Evolutionary conservation across 331 rosid genomes (phyloP), one percentile per base, ranked within the genome.

Genomic region (Dryas integrifolia): DNA sequence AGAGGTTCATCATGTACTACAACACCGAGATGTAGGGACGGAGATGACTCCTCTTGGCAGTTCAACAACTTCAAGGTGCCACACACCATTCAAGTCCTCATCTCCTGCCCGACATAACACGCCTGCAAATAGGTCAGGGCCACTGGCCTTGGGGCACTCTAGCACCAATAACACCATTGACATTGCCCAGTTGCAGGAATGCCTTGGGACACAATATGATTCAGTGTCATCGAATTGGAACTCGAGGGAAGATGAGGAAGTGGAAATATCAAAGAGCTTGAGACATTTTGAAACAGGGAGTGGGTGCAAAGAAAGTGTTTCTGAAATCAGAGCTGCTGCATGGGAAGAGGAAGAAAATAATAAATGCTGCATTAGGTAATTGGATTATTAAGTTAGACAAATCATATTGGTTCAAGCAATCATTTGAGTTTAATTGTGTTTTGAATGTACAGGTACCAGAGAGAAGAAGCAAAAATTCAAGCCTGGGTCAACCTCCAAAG

Each of bases 21-120:
- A 90, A 38, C 96, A 92, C 43, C 82, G 84, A 72, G 99, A 92
- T 76, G 74, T 81, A 51, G 99, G 99, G 45, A 92, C 99, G 1
- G 99, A 92, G 69, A 92, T 95, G 97, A 90, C 97, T 47, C 98
- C 99, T 18, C 83, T 90, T n/a, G 99, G 98, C 46, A 95, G 98
- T 75, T 95, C 98, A 55, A 92, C 97, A 26, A 88, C 97, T 52
- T 89, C 99, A 69, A 87, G 98, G 77, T 92, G 98, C 45, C 92
- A 84, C 73, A 92, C 99, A 4, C 99, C 98, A 14, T 80, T 95
- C 69, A 88, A 88, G 82, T 87, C 79, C 65, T 78, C 94, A 30
- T 92, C 99, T 3, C 99, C 99, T 0, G 94, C 87, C 0, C 89
- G 99, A 49, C 96, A 95, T 45, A 92, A 88, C 88, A 95, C 99